Base-by-base conservation (phyloP, 768 basidiomycete genomes). In the Pisolithus orientalis region DNA sequence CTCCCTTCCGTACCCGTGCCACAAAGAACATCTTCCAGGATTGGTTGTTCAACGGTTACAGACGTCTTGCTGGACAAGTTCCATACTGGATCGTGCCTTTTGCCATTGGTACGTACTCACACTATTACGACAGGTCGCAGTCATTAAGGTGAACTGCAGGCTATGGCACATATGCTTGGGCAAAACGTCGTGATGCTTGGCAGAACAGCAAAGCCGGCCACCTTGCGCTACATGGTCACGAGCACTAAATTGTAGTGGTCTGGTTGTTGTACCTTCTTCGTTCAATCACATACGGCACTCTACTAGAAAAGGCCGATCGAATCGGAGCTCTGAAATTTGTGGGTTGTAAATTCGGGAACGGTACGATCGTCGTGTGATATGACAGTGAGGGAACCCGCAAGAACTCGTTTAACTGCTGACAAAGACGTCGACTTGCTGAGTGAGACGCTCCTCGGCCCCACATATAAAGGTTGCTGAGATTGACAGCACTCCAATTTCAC, bases 11-110 rank as follows among this genome's bases (percentile, higher is more conserved):
- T 66, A 80, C 87, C 58, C 83, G 81, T 53, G 82, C 88, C 16
- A 80, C 84, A 39, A 83, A 86, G 45, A 75, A 87, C 50, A 80
- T 84, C 62, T 65, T 93, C 64, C 76, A 77, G 51, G 80, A 71
- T 58, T 95, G 90, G 76, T 65, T 92, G 60, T 90, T 93, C 79
- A 92, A 92, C 70, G 93, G 91, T 37, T 88, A 84, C 76, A 78
- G 77, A 50, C 83, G 94, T 56, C 67, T 92, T 48, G 80, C 83
- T 39, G 75, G 75, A 52, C 87, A 94, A 65, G 73, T 82, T 31
- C 73, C 89, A 39, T 94, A 93, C 74, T 90, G 87, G 71, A 74
- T 80, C 49, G 66, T 91, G 55, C 93, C 94, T 16, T 78, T 94
- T 59, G 83, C 76, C 40, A 59, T 82, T 49, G 91, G 93, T 94